A percentile compares a stretch with the other conserved stretches of the same genome.
Conservation (phyloP, 345 rosid species). For the Anacardium occidentale region DNA sequence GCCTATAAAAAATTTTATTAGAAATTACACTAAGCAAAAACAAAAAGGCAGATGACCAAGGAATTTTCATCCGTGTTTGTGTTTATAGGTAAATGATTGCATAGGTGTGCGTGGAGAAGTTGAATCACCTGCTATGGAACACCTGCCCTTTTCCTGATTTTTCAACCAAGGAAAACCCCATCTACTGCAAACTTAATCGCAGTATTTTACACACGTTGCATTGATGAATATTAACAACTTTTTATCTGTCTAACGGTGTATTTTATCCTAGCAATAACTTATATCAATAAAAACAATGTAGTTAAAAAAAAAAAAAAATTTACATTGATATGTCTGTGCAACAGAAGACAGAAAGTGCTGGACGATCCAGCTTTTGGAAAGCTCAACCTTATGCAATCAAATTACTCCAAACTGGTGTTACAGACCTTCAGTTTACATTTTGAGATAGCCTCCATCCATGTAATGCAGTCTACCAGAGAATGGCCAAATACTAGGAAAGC, state of each 20-base stretch:
- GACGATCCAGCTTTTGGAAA: constrained; percentile 37
- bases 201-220: not conserved
- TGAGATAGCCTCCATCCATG: constrained; percentile 50
- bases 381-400: constrained; percentile 30
- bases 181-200: no score
- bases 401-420: constrained; percentile 27
- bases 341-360: constrained; percentile 56
- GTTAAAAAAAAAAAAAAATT: not conserved
- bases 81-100: not conserved
- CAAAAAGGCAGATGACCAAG: not conserved
- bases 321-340: not conserved
- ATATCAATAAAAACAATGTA: not conserved
- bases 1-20: not conserved
- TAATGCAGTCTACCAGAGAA: constrained; percentile 31
- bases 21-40: not conserved
- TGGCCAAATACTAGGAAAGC: constrained; percentile 16
- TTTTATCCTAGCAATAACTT: not conserved
- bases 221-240: not conserved
- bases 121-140: not conserved
- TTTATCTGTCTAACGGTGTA: no score
- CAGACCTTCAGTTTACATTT: constrained; percentile 38
- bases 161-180: not conserved
- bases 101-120: not conserved
- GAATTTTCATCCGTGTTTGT: not conserved
- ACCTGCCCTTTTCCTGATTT: not conserved